These are phyloP conservation scores for Cladosporium sp. DNA, from an alignment of 2,329 filamentous ascomycete species.

Conservation along the genomic window DNA sequence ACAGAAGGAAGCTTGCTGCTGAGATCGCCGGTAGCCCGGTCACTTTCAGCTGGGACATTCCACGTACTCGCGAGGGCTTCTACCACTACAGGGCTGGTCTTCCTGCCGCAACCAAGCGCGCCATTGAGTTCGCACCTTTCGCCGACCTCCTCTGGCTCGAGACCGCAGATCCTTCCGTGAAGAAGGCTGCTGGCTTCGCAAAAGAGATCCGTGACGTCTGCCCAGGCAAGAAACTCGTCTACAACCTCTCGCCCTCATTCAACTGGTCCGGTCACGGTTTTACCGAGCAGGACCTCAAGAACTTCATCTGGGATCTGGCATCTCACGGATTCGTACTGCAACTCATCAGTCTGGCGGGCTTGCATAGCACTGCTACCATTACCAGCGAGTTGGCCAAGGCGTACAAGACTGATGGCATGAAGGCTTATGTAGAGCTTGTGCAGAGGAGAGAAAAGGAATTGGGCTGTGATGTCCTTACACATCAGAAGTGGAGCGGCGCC, in stretches of 20 bases:
- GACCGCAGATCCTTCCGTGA: slow-evolving; percentile 81
- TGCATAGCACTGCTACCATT: slow-evolving; percentile 62
- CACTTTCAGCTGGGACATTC: slow-evolving; percentile 85
- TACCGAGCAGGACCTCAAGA: slow-evolving; percentile 72
- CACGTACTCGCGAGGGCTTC: slow-evolving; percentile 87
- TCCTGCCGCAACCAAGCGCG: slow-evolving; percentile 83
- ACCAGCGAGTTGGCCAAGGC: slow-evolving; percentile 70
- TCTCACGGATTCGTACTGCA: slow-evolving; percentile 72
- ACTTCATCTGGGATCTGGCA: slow-evolving; percentile 95
- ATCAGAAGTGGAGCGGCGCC: slow-evolving; percentile 81
- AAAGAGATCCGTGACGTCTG: slow-evolving; percentile 65
- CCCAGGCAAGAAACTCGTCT: slow-evolving; percentile 85
- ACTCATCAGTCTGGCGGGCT: slow-evolving; percentile 59
- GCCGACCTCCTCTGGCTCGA: slow-evolving; percentile 97
- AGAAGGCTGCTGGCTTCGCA: slow-evolving; percentile 71
- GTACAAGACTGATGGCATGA: slow-evolving; percentile 91
- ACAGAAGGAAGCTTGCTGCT: slow-evolving; percentile 68
- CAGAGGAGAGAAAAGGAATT: slow-evolving; percentile 87
- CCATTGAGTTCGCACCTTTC: slow-evolving; percentile 84
- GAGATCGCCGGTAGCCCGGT: slow-evolving; percentile 64
- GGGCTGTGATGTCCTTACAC: slow-evolving; percentile 86
- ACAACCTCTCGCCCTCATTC: slow-evolving; percentile 94
- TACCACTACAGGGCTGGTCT: slow-evolving; percentile 88
- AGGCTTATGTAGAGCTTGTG: slow-evolving; percentile 92
- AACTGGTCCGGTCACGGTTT: slow-evolving; percentile 99